Base-by-base conservation (phyloP, 2,329 filamentous ascomycete genomes). In the Fusarium nurragi region DNA sequence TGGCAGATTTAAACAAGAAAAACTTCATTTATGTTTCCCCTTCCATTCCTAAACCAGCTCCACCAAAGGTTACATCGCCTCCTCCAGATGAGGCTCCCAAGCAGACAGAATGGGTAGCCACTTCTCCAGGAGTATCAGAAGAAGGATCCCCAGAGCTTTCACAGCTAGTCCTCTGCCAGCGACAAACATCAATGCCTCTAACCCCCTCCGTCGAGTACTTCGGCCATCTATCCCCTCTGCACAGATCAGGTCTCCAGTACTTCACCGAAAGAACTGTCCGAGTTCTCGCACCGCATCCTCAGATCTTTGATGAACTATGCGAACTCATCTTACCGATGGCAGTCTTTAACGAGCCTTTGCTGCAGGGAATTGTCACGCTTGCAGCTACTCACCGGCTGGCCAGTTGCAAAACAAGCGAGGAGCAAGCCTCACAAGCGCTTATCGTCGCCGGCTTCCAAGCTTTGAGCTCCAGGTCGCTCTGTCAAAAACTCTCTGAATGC, bases 1-100 rank as follows among this genome's bases (percentile, higher is more conserved):
- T 10, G 1, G 14, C 21, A 67, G 64, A 66, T 40, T 14, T 66
- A 23, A 66, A 55, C 45, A 54, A 51, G 39, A 57, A 66, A 39
- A 67, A 67, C 50, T 66, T 66, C 41, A 67, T 66, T 13, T 66
- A 66, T 36, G 36, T 66, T 28, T 67, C 64, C 6, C 58, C 58
- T 26, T 43, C 63, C 38, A 32, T 53, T 28, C 16, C 63, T n/a
- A 53, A 39, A 7, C 19, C 64, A 16, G 21, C 25, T 38, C 37
- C 46, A 8, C 9, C 41, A 11, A 37, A 56, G 3, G 22, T 41
- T 36, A 4, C 36, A 13, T 45, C 58, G 14, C 38, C 47, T 21
- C 45, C 38, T 10, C 34, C 18, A 39, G 19, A 25, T 26, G 38
- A 8, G 13, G 1, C 5, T 5, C 36, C 12, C 19, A 37, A 19